Percentiles rank a stretch among this genome's conserved stretches.
These are phyloP conservation scores for Phytophthora pistaciae DNA, from an alignment of 352 stramenopile species.

Conservation along the genomic window DNA sequence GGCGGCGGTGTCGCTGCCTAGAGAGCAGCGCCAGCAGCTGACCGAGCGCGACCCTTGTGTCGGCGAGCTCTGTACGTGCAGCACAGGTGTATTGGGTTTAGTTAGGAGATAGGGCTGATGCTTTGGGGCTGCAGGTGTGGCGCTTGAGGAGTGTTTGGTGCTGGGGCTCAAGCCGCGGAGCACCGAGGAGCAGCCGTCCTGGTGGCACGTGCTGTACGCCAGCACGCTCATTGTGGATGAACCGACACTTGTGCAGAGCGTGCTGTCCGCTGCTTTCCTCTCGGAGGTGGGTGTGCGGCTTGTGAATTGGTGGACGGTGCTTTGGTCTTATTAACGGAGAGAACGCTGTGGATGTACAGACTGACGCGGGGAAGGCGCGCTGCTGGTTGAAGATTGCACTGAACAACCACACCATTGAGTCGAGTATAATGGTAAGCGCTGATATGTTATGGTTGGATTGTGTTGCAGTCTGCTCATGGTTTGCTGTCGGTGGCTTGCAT, in stretches of 20 bases:
- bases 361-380: conserved; percentile 65
- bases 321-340: conserved; percentile 7
- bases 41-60: conserved; percentile 69
- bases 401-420: conserved; percentile 84
- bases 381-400: conserved; percentile 86
- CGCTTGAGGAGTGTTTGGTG: conserved; percentile 69
- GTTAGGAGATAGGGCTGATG: conserved; percentile 1
- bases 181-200: conserved; percentile 56
- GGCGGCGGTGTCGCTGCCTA: conserved; percentile 12
- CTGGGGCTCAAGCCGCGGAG: conserved; percentile 60
- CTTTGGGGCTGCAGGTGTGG: conserved; percentile 42
- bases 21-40: conserved; percentile 38
- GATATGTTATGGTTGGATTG: neutral
- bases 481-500: conserved; percentile 6
- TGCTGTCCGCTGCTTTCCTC: conserved; percentile 75
- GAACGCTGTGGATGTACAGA: conserved; percentile 34
- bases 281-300: conserved; percentile 50
- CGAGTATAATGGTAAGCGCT: conserved; percentile 69
- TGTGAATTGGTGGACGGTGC: neutral
- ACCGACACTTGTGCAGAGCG: conserved; percentile 68
- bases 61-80: conserved; percentile 63
- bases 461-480: conserved; percentile 11
- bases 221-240: conserved; percentile 83
- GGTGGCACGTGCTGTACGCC: conserved; percentile 80
- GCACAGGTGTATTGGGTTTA: neutral